These are phyloP conservation scores for Acanthamoeba healyi DNA, from an alignment of 208 protist genomes.

Conservation along the genomic window DNA sequence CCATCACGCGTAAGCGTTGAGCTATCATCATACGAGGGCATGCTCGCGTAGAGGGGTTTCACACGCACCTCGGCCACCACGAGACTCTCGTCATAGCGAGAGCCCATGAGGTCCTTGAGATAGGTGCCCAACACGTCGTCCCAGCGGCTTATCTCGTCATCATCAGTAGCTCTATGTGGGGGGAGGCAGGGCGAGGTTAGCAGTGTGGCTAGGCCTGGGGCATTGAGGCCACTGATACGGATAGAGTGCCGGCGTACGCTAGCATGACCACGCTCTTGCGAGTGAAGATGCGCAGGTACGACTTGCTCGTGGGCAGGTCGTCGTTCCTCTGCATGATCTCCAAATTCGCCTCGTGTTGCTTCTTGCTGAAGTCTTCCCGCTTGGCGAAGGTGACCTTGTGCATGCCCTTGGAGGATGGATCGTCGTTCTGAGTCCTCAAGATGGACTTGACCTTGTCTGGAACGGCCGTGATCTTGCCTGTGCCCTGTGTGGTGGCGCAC, in stretches of 20 bases:
- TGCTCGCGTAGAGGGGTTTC: neutral
- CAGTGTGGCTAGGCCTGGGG: neutral
- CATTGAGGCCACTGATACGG: too few species aligned
- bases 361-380: neutral
- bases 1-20: neutral
- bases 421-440: neutral
- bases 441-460: neutral
- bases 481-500: too few species aligned
- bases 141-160: conserved; percentile 1
- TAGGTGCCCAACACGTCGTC: neutral
- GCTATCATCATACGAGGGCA: neutral
- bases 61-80: neutral
- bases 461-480: neutral
- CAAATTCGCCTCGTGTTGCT: neutral
- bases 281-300: neutral
- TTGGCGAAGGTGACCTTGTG: conserved; percentile 1
- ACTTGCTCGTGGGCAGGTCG: conserved; percentile 6
- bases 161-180: neutral
- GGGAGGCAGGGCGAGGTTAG: neutral
- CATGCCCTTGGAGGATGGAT: neutral
- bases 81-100: neutral
- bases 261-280: conserved; percentile 5
- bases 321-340: neutral
- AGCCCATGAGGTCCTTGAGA: neutral
- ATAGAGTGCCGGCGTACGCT: neutral